Evolutionary conservation across 2,329 filamentous ascomycete genomes (phyloP).

Genomic region (Aspergillus pseudoglaucus): DNA sequence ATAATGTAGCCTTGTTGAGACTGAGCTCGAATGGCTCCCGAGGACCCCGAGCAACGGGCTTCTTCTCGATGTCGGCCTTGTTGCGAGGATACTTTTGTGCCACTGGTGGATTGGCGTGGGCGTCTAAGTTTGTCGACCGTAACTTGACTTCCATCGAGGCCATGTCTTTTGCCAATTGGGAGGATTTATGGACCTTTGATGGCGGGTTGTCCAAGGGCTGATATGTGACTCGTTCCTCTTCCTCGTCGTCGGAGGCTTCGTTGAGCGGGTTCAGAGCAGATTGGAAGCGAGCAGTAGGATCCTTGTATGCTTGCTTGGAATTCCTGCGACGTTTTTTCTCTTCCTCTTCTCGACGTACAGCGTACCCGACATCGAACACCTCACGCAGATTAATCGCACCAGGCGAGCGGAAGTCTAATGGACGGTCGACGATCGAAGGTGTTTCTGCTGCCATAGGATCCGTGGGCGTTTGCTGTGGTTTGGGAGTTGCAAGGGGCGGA

Average conservation of each 20-base stretch:
- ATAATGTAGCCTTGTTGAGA: slow-evolving; percentile 79
- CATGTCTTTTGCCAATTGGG: slow-evolving; percentile 53
- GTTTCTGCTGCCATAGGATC: slow-evolving; percentile 43
- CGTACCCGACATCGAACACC: slow-evolving; percentile 97
- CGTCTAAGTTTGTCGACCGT: slow-evolving; percentile 69
- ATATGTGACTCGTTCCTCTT: slow-evolving; percentile 51
- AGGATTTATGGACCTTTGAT: slow-evolving; percentile 60
- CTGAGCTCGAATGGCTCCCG: slow-evolving; percentile 87
- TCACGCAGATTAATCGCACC: slow-evolving; percentile 92
- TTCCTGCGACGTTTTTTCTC: slow-evolving; percentile 89
- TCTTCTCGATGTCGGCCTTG: slow-evolving; percentile 79
- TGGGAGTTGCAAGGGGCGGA: slow-evolving; percentile 63
- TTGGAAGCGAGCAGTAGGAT: slow-evolving; percentile 50
- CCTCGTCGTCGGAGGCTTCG: slow-evolving; percentile 57
- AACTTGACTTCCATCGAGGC: slow-evolving; percentile 79
- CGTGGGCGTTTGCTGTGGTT: slow-evolving; percentile 53
- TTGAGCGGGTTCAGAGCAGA: slow-evolving; percentile 59
- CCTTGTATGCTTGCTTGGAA: slow-evolving; percentile 62
- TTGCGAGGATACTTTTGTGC: slow-evolving; percentile 24
- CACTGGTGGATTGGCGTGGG: slow-evolving; percentile 51
- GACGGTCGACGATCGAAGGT: slow-evolving; percentile 51
- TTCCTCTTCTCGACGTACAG: slow-evolving; percentile 93
- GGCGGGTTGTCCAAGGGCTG: slow-evolving; percentile 44
- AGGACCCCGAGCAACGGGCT: slow-evolving; percentile 76
- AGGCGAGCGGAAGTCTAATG: slow-evolving; percentile 89